A percentile compares a stretch with the other conserved stretches of the same genome.
Evolutionary conservation across 768 basidiomycete species (phyloP).

Genomic region (Stropharia rugosoannulata): DNA sequence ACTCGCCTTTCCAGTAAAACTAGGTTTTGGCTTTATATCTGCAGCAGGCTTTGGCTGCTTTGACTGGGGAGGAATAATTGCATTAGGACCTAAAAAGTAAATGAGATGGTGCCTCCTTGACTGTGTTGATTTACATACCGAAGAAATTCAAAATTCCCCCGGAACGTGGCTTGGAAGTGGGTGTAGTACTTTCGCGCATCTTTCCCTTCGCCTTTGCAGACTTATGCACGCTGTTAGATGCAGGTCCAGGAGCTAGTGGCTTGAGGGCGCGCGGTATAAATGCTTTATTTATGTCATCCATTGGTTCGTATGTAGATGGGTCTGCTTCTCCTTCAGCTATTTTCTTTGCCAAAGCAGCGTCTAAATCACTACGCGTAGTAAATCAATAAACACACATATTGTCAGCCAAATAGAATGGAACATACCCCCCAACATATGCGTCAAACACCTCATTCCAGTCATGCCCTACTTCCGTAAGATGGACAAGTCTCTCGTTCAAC

Average conservation of each 20-base stretch:
- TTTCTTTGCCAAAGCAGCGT: slow-evolving; percentile 57
- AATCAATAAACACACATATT: neutral
- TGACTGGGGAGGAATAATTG: slow-evolving; percentile 33
- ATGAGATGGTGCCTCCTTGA: neutral
- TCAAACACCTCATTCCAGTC: slow-evolving; percentile 62
- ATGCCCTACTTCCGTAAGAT: slow-evolving; percentile 62
- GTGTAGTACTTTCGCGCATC: slow-evolving; percentile 32
- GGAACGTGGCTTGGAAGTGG: slow-evolving; percentile 3
- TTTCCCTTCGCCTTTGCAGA: slow-evolving; percentile 48
- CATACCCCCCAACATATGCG: slow-evolving; percentile 71
- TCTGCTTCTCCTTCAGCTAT: slow-evolving; percentile 71
- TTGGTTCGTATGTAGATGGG: slow-evolving; percentile 65
- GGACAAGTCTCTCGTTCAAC: slow-evolving; percentile 55
- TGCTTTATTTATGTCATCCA: slow-evolving; percentile 76
- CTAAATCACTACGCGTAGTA: slow-evolving; percentile 52
- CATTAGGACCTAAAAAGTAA: slow-evolving; percentile 36
- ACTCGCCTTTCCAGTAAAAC: slow-evolving; percentile 54
- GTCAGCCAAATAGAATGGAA: neutral
- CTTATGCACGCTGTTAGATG: slow-evolving; percentile 19
- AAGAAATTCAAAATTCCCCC: slow-evolving; percentile 62
- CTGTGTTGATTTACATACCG: slow-evolving; percentile 33
- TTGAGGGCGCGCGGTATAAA: slow-evolving; percentile 56
- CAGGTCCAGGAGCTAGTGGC: slow-evolving; percentile 21
- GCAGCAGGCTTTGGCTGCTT: slow-evolving; percentile 10
- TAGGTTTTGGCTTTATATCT: slow-evolving; percentile 11